Conservation (phyloP, 2,329 filamentous ascomycete genomes). For the Diaporthe caulivora region DNA sequence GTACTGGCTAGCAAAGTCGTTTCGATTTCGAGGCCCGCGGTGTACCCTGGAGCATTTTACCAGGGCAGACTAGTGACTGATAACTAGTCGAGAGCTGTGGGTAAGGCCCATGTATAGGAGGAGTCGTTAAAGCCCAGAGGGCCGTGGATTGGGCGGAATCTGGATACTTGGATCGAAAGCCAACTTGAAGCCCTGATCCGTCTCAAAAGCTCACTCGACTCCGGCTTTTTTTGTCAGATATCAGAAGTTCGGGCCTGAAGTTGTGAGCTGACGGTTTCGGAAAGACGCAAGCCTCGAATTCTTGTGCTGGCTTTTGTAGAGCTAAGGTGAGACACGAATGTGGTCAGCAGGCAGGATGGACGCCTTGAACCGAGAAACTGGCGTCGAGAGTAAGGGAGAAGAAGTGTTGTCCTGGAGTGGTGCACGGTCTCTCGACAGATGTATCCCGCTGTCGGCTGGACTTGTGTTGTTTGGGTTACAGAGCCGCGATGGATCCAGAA, state of each 20-base stretch:
- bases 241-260: background rate
- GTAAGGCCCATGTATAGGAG: background rate
- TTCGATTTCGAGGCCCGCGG: background rate
- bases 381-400: background rate
- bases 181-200: background rate
- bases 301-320: background rate
- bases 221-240: background rate
- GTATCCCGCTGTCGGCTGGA: background rate
- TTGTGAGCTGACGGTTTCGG: background rate
- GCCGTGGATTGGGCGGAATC: background rate
- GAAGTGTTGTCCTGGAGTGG: background rate
- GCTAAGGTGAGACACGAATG: background rate
- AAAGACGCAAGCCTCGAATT: background rate
- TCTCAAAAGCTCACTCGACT: background rate
- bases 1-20: background rate
- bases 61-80: background rate
- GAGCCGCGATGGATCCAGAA: background rate
- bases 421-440: background rate
- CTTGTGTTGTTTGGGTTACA: no score
- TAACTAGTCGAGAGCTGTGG: background rate
- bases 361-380: background rate
- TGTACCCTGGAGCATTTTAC: background rate
- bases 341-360: constrained; percentile 7
- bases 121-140: background rate
- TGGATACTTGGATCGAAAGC: background rate